phyloP scores from a whole-genome alignment of 148 eudicot genomes.

The Amaranthus hypochondriacus region DNA sequence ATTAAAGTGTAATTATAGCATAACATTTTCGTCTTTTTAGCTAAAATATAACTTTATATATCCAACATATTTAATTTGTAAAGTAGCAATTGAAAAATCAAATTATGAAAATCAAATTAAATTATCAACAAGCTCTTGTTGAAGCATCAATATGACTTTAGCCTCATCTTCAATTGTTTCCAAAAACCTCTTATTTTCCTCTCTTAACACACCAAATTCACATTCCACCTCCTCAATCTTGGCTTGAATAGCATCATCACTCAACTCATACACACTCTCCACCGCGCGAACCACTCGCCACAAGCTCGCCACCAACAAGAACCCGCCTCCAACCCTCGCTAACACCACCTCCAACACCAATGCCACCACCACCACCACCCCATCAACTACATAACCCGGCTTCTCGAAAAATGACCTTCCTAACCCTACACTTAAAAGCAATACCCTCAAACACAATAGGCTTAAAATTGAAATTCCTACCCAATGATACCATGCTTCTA shows the following conservation, averaged over 20 bases:
- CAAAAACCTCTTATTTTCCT: conserved; percentile 28
- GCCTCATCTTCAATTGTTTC: conserved; percentile 18
- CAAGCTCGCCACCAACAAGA: conserved; percentile 45
- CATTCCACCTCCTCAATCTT: conserved; percentile 30
- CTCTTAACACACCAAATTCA: conserved; percentile 31
- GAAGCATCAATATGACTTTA: background rate
- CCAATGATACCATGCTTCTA: conserved; percentile 41
- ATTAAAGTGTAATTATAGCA: too few relatives aligned
- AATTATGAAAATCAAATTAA: background rate
- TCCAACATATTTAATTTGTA: background rate
- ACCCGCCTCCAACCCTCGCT: conserved; percentile 38
- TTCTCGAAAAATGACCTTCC: conserved; percentile 35
- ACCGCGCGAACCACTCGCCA: conserved; percentile 49
- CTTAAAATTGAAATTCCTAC: conserved; percentile 32
- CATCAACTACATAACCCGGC: conserved; percentile 38
- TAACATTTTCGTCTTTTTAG: too few relatives aligned
- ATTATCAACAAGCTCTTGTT: conserved; percentile 1
- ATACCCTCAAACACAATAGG: conserved; percentile 27
- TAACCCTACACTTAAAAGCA: conserved; percentile 24
- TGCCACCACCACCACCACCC: conserved; percentile 34
- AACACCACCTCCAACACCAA: conserved; percentile 36
- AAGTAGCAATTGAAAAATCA: too few relatives aligned
- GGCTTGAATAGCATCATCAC: conserved; percentile 46
- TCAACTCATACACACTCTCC: conserved; percentile 47
- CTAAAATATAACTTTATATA: background rate